phyloP scores from a whole-genome alignment of 2,329 filamentous ascomycete species.

The Trichoderma sp. region DNA sequence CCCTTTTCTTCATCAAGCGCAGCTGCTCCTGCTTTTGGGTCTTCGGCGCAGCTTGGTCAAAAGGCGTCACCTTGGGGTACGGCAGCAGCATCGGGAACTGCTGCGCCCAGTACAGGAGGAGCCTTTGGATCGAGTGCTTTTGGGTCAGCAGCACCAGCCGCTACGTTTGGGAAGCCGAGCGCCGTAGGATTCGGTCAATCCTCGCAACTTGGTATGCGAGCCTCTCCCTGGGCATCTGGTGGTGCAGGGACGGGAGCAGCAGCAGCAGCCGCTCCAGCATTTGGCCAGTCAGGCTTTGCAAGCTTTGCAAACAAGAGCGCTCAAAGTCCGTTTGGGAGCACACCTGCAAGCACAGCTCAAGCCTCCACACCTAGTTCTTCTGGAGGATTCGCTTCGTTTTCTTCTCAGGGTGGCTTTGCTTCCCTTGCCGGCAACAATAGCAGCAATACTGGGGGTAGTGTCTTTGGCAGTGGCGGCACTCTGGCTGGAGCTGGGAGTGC shows the following conservation, averaged over 20 bases:
- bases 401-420: conserved; percentile 54
- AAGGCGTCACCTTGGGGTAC: conserved; percentile 52
- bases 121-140: conserved; percentile 48
- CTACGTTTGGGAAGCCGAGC: conserved; percentile 50
- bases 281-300: conserved; percentile 54
- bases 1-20: conserved; percentile 43
- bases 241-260: conserved; percentile 20
- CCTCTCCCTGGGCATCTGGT: conserved; percentile 52
- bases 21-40: conserved; percentile 45
- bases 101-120: conserved; percentile 33
- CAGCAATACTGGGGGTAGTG: conserved; percentile 34
- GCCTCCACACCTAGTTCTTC: conserved; percentile 36
- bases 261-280: conserved; percentile 38
- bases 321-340: conserved; percentile 40
- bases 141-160: conserved; percentile 37
- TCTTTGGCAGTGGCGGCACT: conserved; percentile 40
- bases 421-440: conserved; percentile 41
- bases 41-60: conserved; percentile 47
- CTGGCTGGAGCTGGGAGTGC: conserved; percentile 30
- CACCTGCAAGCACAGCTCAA: conserved; percentile 26
- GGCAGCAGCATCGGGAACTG: conserved; percentile 28
- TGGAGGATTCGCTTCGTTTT: conserved; percentile 54
- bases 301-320: conserved; percentile 37
- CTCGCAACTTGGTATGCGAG: conserved; percentile 44
- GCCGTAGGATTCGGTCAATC: conserved; percentile 54